Percentiles rank a stretch among this genome's conserved stretches.
Evolutionary conservation across 1,284 basidiomycete genomes (phyloP).

Genomic region (Amylostereum areolatum): DNA sequence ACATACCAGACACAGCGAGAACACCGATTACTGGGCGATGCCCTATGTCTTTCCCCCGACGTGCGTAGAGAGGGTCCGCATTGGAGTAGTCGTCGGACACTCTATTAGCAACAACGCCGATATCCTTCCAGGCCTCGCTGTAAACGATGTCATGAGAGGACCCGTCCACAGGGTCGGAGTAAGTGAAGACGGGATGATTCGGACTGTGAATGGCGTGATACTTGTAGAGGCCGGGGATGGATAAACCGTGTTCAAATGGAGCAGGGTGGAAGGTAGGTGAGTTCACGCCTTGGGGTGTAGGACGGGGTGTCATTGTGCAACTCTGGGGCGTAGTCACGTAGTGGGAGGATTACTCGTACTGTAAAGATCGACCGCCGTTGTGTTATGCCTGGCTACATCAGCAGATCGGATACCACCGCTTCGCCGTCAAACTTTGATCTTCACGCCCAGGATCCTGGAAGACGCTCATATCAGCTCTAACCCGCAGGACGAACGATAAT

Average conservation of each 20-base stretch:
- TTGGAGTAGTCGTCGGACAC: neutral
- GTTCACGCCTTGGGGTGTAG: no score
- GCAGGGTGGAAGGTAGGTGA: slow-evolving; percentile 5
- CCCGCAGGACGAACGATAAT: no score
- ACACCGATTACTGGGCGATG: neutral
- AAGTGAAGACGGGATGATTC: slow-evolving; percentile 16
- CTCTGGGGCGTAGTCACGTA: no score
- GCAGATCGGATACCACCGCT: no score
- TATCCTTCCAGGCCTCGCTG: neutral
- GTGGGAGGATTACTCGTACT: no score
- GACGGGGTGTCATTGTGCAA: no score
- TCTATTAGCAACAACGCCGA: neutral
- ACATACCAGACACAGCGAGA: neutral
- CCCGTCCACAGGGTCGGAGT: slow-evolving; percentile 10
- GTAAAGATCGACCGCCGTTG: no score
- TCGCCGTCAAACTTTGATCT: no score
- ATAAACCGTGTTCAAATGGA: slow-evolving; percentile 7
- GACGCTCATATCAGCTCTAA: no score
- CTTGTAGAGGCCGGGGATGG: slow-evolving; percentile 16
- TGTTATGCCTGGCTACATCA: no score
- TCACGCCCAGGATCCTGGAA: no score
- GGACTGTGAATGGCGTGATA: slow-evolving; percentile 15
- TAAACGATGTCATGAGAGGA: neutral
- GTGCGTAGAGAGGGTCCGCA: neutral
- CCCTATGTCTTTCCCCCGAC: neutral